Percentiles rank a stretch among this genome's conserved stretches.
phyloP scores from a whole-genome alignment of 805 yeast species.

The Metschnikowia noctiluminum region DNA sequence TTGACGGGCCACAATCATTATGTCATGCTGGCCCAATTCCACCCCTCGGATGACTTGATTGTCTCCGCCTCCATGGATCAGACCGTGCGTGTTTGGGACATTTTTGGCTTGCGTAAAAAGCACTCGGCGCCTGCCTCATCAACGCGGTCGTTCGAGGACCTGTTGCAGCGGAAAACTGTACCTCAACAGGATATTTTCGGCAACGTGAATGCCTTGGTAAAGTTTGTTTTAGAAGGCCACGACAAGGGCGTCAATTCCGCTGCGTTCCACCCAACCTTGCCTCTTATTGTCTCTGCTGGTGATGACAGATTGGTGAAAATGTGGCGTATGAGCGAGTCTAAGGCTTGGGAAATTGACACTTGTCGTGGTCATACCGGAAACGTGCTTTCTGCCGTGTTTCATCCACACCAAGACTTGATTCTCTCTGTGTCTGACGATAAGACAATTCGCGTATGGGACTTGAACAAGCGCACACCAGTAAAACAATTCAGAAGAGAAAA shows the following conservation, averaged over 20 bases:
- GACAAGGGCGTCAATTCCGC: constrained; percentile 99
- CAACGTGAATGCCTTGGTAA: constrained; percentile 88
- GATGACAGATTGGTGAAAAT: constrained; percentile 93
- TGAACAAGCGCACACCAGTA: constrained; percentile 88
- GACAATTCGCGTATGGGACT: constrained; percentile 95
- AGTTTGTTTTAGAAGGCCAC: constrained; percentile 95
- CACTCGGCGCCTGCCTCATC: constrained; percentile 75
- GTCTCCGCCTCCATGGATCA: constrained; percentile 96
- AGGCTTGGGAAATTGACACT: constrained; percentile 99
- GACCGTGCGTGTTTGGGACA: constrained; percentile 99
- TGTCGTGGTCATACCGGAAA: constrained; percentile 97
- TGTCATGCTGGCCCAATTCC: constrained; percentile 97
- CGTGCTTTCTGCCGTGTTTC: constrained; percentile 85
- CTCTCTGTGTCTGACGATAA: constrained; percentile 94
- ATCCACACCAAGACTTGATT: constrained; percentile 88
- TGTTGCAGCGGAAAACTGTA: constrained; percentile 57
- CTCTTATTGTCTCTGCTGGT: constrained; percentile 91
- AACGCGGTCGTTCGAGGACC: constrained; percentile 55
- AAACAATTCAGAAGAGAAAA: constrained; percentile 91
- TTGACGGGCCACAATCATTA: constrained; percentile 98
- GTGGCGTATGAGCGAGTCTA: constrained; percentile 96
- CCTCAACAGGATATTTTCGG: constrained; percentile 94
- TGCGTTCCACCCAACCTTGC: constrained; percentile 93
- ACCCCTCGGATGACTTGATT: constrained; percentile 89
- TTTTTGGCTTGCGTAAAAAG: constrained; percentile 87